Base-by-base conservation (phyloP, 2,329 filamentous ascomycete genomes). In the Thelonectria rubi region DNA sequence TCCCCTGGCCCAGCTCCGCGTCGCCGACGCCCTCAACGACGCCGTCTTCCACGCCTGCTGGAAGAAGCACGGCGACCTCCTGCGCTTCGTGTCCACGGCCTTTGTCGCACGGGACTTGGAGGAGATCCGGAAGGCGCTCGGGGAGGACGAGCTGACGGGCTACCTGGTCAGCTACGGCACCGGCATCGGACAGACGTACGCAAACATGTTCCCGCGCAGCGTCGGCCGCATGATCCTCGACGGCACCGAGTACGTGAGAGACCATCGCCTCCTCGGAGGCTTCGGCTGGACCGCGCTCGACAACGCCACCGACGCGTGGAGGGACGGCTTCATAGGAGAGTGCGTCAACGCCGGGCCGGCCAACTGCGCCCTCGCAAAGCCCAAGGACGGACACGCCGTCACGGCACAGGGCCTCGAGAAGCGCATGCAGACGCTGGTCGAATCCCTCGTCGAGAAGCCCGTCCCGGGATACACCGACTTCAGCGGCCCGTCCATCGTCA, bases 81-180 rank as follows among this genome's bases (percentile, higher is more conserved):
- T 74, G 0, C 79, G 81, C 5, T 84, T 83, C 55, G 62, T 84
- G 12, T 73, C 76, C 39, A 85, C 82, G 0, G 76, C 80, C 0
- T 77, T 80, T 18, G 81, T 83, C 10, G 79, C 81, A 6, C 79
- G 80, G 3, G 82, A 85, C 60, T 55, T 84, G 51, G 82, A 84
- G 51, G 74, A 81, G 69, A 83, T 84, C 45, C 78, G 82, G 14
- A 77, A 75, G 20, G 78, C 78, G 0, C 72, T 84, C 0, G 77
- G 70, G 5, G 82, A 84, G 65, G 78, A 80, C 3, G 78, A 82
- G 55, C 58, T 84, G 60, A 83, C 81, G 2, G 81, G 79, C 0
- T 83, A 83, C 53, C 72, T 84, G 15, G 79, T 83, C 32, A 82
- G 80, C 62, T 85, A 85, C 59, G 83, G 83, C 17, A 84, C 82